Evolutionary conservation across 805 yeast species (phyloP), one percentile per base, ranked within the genome.

Genomic region (Cyberlindnera maritima): DNA sequence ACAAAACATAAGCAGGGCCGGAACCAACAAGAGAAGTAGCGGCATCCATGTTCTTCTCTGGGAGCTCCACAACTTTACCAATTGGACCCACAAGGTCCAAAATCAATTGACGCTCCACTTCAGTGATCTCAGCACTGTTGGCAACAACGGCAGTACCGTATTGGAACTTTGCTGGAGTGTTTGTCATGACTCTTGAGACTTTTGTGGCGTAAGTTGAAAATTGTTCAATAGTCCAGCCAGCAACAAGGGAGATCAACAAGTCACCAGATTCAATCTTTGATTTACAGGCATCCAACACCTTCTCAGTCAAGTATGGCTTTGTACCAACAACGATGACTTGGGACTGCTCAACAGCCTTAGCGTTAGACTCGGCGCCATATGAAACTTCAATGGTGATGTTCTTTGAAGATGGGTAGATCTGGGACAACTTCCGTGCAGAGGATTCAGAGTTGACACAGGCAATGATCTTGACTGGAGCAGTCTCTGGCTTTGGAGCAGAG

Each of bases 21-120:
- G 97, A 88, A 1, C 99, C 99, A 47, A 94, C 89, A 40, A 94
- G 75, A 0, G 97, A 86, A 9, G 98, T 92, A 35, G 96, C 96
- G 4, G 92, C 96, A 63, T 94, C 98, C 90, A 92, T 90, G 67
- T 89, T 87, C 64, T 85, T 85, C 67, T 94, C 99, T 17, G 91
- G 92, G 36, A 87, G 68, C 55, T 77, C 80, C 48, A 70, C 65
- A 18, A 83, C 83, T 55, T 75, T 74, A 6, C 94, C 94, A 45
- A 85, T 81, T 31, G 88, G 81, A 39, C 75, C 69, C 29, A 83
- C 72, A 48, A 86, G 68, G 73, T 69, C 52, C 74, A 81, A 52
- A 71, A 67, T 55, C 48, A 68, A 57, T 10, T 55, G 47, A 1
- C 75, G 76, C 53, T 74, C 75, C 39, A 70, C 69, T 26, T 61